A percentile compares a stretch with the other conserved stretches of the same genome.
Conservation (phyloP, 1,284 basidiomycete genomes). For the Bothia castanella region DNA sequence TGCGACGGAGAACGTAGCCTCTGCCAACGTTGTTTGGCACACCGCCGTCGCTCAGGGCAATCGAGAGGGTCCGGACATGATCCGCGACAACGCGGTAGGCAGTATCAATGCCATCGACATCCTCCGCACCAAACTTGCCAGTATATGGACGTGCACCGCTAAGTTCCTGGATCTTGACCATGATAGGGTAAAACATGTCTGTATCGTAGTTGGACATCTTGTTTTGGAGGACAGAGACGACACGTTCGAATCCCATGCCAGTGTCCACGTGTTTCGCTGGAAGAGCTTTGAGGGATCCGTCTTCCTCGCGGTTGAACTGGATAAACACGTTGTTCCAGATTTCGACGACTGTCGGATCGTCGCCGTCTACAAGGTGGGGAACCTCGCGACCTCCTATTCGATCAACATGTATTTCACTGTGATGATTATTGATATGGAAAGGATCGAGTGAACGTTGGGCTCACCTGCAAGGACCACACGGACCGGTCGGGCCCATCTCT, state of each 20-base stretch:
- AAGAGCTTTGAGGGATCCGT: slow-evolving; percentile 75
- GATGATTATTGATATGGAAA: background rate
- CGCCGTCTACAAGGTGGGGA: slow-evolving; percentile 86
- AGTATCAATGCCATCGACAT: slow-evolving; percentile 92
- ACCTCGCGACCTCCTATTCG: slow-evolving; percentile 94
- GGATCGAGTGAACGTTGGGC: slow-evolving; percentile 3
- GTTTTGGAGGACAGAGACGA: slow-evolving; percentile 92
- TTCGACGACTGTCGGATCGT: slow-evolving; percentile 95
- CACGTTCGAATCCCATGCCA: slow-evolving; percentile 97
- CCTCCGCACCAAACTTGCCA: slow-evolving; percentile 92
- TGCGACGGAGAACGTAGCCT: slow-evolving; percentile 92
- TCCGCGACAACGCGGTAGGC: slow-evolving; percentile 97
- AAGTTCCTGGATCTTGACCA: slow-evolving; percentile 83
- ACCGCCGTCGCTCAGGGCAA: slow-evolving; percentile 95
- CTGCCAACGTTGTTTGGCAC: slow-evolving; percentile 95
- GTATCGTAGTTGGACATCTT: slow-evolving; percentile 97
- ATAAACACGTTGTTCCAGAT: slow-evolving; percentile 99
- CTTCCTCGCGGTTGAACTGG: slow-evolving; percentile 94
- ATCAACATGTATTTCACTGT: slow-evolving; percentile 93
- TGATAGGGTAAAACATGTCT: slow-evolving; percentile 91
- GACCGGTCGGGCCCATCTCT: slow-evolving; percentile 99
- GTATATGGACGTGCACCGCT: slow-evolving; percentile 85
- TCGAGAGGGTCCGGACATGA: slow-evolving; percentile 92
- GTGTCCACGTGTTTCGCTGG: slow-evolving; percentile 97
- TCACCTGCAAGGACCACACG: slow-evolving; percentile 93